These are phyloP conservation scores for Rhynchospora breviuscula DNA, from an alignment of 176 grass and related monocot species.

Conservation along the genomic window DNA sequence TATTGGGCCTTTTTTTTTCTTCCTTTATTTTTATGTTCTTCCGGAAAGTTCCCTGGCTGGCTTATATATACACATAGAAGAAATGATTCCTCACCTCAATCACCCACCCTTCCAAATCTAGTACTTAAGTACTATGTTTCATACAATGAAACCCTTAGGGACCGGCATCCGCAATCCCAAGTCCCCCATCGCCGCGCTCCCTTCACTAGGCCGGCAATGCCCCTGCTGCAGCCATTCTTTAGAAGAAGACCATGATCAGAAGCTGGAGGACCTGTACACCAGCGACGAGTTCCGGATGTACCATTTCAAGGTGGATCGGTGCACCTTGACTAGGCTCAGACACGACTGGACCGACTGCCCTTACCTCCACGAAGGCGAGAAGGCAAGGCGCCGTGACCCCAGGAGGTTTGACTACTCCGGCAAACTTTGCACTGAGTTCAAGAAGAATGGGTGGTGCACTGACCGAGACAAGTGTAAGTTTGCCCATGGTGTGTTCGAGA, in stretches of 20 bases:
- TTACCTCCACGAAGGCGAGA: not conserved
- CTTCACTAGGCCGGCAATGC: not conserved
- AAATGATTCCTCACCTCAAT: too few relatives aligned
- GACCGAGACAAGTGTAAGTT: not conserved
- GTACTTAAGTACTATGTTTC: too few relatives aligned
- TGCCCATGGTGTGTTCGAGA: slow-evolving; percentile 1
- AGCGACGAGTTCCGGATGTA: slow-evolving; percentile 17
- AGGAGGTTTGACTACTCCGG: not conserved
- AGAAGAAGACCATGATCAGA: not conserved
- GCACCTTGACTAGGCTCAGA: not conserved
- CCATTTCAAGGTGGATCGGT: slow-evolving; percentile 8
- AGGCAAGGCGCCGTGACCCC: slow-evolving; percentile 9
- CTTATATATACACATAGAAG: too few relatives aligned
- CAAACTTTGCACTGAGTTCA: not conserved
- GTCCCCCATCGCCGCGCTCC: not conserved
- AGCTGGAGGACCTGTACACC: not conserved
- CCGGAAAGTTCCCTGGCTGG: too few relatives aligned
- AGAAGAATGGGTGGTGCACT: not conserved
- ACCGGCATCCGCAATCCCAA: not conserved
- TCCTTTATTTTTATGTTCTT: too few relatives aligned
- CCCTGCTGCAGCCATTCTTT: not conserved
- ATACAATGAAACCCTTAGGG: not conserved
- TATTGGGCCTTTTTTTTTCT: too few relatives aligned
- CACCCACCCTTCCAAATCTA: too few relatives aligned
- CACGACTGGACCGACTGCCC: slow-evolving; percentile 23